Percentiles rank a stretch among this genome's conserved stretches.
phyloP scores from a whole-genome alignment of 768 basidiomycete genomes.

The Piloderma croceum region DNA sequence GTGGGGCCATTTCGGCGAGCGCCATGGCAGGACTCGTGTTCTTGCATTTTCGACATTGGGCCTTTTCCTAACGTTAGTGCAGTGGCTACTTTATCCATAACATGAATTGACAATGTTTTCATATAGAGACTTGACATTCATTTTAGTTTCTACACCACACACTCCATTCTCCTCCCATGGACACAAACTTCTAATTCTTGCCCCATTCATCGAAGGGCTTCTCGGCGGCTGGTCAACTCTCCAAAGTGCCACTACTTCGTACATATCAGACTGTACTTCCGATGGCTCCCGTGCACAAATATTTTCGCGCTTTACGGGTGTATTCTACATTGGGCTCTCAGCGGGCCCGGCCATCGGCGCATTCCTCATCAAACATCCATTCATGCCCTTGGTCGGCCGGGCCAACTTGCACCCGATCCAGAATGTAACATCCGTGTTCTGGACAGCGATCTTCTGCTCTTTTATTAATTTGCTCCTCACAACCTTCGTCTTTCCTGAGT shows the following conservation, averaged over 20 bases:
- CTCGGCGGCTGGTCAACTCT: slow-evolving; percentile 73
- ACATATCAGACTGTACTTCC: slow-evolving; percentile 76
- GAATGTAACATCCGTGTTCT: slow-evolving; percentile 48
- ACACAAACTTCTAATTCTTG: slow-evolving; percentile 69
- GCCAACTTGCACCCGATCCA: slow-evolving; percentile 24
- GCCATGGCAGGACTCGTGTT: slow-evolving; percentile 69
- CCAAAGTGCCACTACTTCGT: slow-evolving; percentile 60
- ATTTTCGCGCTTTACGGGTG: slow-evolving; percentile 65
- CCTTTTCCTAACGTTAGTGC: slow-evolving; percentile 32
- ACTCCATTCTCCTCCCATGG: slow-evolving; percentile 58
- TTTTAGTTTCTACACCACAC: slow-evolving; percentile 66
- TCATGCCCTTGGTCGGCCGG: slow-evolving; percentile 36
- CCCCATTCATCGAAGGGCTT: slow-evolving; percentile 74
- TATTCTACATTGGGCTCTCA: slow-evolving; percentile 72
- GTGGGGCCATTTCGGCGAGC: slow-evolving; percentile 81
- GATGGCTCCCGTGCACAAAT: slow-evolving; percentile 70
- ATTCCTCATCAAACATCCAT: slow-evolving; percentile 36
- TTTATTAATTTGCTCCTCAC: slow-evolving; percentile 53
- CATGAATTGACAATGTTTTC: slow-evolving; percentile 7
- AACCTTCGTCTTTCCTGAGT: slow-evolving; percentile 57
- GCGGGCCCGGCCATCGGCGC: slow-evolving; percentile 70
- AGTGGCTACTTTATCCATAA: slow-evolving; percentile 1
- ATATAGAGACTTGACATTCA: slow-evolving; percentile 73
- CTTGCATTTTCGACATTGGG: slow-evolving; percentile 64
- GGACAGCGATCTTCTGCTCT: slow-evolving; percentile 40